phyloP scores from a whole-genome alignment of 2,329 filamentous ascomycete species.

The Cryphonectria parasitica region DNA sequence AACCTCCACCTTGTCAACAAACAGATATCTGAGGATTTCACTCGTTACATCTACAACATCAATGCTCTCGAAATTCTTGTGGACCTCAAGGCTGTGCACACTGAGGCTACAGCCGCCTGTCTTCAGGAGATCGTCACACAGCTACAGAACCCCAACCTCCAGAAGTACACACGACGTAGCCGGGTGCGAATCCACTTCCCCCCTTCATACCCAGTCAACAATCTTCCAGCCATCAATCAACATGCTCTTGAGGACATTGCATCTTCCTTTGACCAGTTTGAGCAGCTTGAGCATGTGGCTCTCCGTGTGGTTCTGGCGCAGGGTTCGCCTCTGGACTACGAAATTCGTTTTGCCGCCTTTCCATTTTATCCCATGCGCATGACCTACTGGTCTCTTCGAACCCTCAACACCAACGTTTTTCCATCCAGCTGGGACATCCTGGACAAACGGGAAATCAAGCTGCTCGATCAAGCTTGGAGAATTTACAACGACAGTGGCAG shows the following conservation, averaged over 20 bases:
- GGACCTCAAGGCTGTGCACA: constrained; percentile 24
- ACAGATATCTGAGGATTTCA: constrained; percentile 25
- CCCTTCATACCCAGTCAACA: constrained; percentile 21
- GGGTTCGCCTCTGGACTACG: constrained; percentile 22
- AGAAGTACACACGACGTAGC: constrained; percentile 10
- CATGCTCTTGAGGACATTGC: constrained; percentile 21
- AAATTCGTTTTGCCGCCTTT: constrained; percentile 24
- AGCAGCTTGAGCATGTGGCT: constrained; percentile 12
- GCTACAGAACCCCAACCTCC: constrained; percentile 23
- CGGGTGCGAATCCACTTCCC: constrained; percentile 30
- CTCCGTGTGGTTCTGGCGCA: constrained; percentile 23
- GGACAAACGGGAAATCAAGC: neutral
- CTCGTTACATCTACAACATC: constrained; percentile 24
- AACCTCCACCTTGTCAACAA: constrained; percentile 26
- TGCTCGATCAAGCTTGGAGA: constrained; percentile 22
- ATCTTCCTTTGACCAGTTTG: constrained; percentile 14
- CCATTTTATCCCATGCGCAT: constrained; percentile 27
- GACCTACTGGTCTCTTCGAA: constrained; percentile 23
- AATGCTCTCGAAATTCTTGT: constrained; percentile 25
- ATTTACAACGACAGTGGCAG: constrained; percentile 7
- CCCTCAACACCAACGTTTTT: constrained; percentile 16
- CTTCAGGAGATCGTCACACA: constrained; percentile 15
- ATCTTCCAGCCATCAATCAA: constrained; percentile 26
- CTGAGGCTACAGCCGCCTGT: constrained; percentile 2
- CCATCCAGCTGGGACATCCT: constrained; percentile 18